Percentiles rank a stretch among this genome's conserved stretches.
Conservation (phyloP, 2,329 filamentous ascomycete genomes). For the Pseudogymnoascus sp. region DNA sequence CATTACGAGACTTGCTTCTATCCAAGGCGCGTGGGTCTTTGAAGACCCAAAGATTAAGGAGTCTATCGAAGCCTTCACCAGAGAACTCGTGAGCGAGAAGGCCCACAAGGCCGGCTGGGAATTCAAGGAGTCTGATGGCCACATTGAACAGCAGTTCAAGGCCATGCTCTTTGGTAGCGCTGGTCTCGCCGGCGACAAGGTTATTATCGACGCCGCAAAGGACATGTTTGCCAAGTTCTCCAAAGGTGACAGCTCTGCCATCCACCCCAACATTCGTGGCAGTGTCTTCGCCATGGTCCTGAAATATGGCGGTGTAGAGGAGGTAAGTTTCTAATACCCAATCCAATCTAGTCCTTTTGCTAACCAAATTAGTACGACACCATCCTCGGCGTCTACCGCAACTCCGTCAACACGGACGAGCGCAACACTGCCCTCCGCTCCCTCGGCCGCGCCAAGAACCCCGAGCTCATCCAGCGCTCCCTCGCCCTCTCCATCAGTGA, state of each 20-base stretch:
- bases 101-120: slow-evolving; percentile 83
- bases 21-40: slow-evolving; percentile 82
- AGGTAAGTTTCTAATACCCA: slow-evolving; percentile 40
- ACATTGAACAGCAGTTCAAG: slow-evolving; percentile 93
- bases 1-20: slow-evolving; percentile 64
- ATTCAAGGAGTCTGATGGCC: slow-evolving; percentile 76
- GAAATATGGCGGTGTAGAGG: slow-evolving; percentile 74
- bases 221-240: slow-evolving; percentile 86
- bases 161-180: slow-evolving; percentile 79
- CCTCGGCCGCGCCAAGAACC: slow-evolving; percentile 69
- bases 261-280: slow-evolving; percentile 85
- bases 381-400: slow-evolving; percentile 66
- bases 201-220: slow-evolving; percentile 69
- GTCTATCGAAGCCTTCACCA: slow-evolving; percentile 75
- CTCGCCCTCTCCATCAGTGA: slow-evolving; percentile 65
- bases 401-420: slow-evolving; percentile 71
- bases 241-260: slow-evolving; percentile 66
- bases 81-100: slow-evolving; percentile 66
- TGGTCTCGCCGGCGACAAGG: slow-evolving; percentile 70
- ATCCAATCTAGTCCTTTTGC: background rate
- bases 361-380: slow-evolving; percentile 54
- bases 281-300: slow-evolving; percentile 81
- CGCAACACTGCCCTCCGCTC: slow-evolving; percentile 83
- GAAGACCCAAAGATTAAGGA: slow-evolving; percentile 67
- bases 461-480: slow-evolving; percentile 73